These are phyloP conservation scores for Pestalotiopsis sp. DNA, from an alignment of 2,329 filamentous ascomycete species.

Conservation along the genomic window DNA sequence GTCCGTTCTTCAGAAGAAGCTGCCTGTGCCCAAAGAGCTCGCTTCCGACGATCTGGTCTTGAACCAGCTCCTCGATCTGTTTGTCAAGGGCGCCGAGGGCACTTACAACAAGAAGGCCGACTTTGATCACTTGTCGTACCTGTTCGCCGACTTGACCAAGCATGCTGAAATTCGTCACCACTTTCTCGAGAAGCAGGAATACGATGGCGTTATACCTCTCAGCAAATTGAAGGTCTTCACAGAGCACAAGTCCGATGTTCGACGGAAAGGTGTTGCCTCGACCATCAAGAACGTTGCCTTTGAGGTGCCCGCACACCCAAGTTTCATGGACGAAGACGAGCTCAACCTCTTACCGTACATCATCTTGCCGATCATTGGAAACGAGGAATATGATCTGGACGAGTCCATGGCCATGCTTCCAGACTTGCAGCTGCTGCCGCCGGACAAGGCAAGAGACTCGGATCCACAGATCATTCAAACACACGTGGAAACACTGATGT, in stretches of 20 bases:
- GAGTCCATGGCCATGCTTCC: constrained; percentile 86
- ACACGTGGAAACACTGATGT: constrained; percentile 84
- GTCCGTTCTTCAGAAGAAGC: constrained; percentile 68
- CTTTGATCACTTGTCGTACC: constrained; percentile 91
- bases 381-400: constrained; percentile 85
- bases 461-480: constrained; percentile 79
- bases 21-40: constrained; percentile 69
- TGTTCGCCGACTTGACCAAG: constrained; percentile 91
- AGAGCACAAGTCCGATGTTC: constrained; percentile 80
- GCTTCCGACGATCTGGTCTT: constrained; percentile 74
- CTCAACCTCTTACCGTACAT: constrained; percentile 88
- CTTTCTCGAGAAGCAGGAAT: constrained; percentile 72
- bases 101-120: constrained; percentile 82
- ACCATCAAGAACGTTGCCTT: constrained; percentile 96
- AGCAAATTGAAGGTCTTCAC: constrained; percentile 95
- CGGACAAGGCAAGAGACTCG: constrained; percentile 83
- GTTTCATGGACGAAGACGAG: constrained; percentile 70
- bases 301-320: constrained; percentile 71
- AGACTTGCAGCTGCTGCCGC: constrained; percentile 85
- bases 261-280: constrained; percentile 91
- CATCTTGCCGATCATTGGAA: constrained; percentile 83
- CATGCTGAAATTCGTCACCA: constrained; percentile 74
- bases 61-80: constrained; percentile 92
- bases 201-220: constrained; percentile 84
- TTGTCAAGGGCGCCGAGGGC: constrained; percentile 87